Evolutionary conservation across 2,329 filamentous ascomycete species (phyloP), one percentile per base, ranked within the genome.

Genomic region (Neofusicoccum ribis): DNA sequence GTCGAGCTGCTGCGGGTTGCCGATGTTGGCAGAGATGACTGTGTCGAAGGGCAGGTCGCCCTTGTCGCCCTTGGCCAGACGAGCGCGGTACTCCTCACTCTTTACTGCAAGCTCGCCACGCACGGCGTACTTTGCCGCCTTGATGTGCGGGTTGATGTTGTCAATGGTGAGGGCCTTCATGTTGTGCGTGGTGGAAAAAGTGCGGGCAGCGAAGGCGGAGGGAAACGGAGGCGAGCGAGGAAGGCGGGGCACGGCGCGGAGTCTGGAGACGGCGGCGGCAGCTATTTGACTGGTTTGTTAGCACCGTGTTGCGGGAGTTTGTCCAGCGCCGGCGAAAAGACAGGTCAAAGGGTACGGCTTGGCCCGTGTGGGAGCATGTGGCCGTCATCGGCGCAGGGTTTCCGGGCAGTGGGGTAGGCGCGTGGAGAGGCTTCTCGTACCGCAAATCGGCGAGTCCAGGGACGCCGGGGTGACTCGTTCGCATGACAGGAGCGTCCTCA

Each of bases 1-100:
- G 81, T 97, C 95, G 68, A 99, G 88, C 82, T 99, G 95, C 81
- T 99, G 95, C 3, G 95, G 95, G 83, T 99, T 99, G 76, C 95
- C 95, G 75, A 99, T 99, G 82, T 99, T 99, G 80, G 95, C 95
- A 68, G 91, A 93, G 81, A 99, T 94, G 79, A 99, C 89, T 67
- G 92, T 86, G 72, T 91, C 85, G 79, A 99, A 99, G 56, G 95
- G 94, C 59, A 98, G 84, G 74, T 80, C 76, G 78, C 81, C 84
- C 72, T 85, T 87, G 68, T 87, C 85, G 69, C 83, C 82, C 67
- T 85, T 82, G 66, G 78, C 78, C 67, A 97, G 83, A 73, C 86
- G 84, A 63, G 89, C 89, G 67, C 94, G 90, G 82, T 94, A 97
- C 79, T 92, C 86, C 82, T 99, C 95, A 14, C 93, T 95, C 81